Base-by-base conservation (phyloP, 2,329 filamentous ascomycete species). In the Drechslerella dactyloides region DNA sequence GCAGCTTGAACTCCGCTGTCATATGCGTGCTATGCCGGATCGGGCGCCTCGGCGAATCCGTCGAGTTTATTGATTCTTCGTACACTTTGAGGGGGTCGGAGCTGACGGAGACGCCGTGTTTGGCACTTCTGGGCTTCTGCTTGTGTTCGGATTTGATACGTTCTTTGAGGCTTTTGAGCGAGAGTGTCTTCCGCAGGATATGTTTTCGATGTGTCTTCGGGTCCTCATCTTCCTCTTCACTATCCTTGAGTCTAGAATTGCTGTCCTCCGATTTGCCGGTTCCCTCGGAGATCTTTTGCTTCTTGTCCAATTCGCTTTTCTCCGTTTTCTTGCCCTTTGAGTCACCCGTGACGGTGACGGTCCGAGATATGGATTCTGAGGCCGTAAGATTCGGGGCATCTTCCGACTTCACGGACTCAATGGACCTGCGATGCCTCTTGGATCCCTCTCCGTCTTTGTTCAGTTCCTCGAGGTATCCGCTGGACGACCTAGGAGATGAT, bases 1-100 rank as follows among this genome's bases (percentile, higher is more conserved):
- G 66, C 35, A 72, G 15, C 21, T 72, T 72, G 11, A 72, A 40
- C 46, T 72, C 66, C 1, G 66, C 66, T 3, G 66, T 72, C 60
- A 72, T 65, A 24, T 72, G 66, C 19, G 59, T 42, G 46, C 66
- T 72, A 2, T 54, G 60, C 19, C 54, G 46, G 17, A 64, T n/a
- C n/a, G n/a, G 54, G 1, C 54, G 66, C 21, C 30, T 30, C 33
- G 19, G 35, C n/a, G 66, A 42, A 24, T 51, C 54, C 33, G 44
- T 15, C 5, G 55, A 3, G 27, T 8, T 44, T 4, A 11, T 46
- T 19, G 66, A 59, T 42, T 64, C 66, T 11, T 50, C 21, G 55
- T 64, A 61, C 13, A 72, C n/a, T 27, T 30, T 48, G 11, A 72
- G n/a, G 2, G 48, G 54, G 30, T 72, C 66, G 27, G 66, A 55